These are phyloP conservation scores for Chaetomium tenue DNA, from an alignment of 495 filamentous ascomycete species.

Conservation along the genomic window DNA sequence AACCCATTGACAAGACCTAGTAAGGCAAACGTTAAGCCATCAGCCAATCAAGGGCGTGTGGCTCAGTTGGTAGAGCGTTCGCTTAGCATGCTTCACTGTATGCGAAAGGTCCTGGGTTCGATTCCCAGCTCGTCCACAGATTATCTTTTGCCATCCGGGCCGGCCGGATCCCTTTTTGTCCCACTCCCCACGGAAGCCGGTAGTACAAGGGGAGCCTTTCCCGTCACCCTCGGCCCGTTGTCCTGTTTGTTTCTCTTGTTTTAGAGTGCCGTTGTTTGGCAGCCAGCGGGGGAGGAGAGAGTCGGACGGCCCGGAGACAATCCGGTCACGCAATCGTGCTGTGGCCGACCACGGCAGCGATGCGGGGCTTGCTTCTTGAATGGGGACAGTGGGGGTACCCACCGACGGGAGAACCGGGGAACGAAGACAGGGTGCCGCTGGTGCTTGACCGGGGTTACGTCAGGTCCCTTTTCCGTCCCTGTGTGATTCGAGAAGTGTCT, in stretches of 20 bases:
- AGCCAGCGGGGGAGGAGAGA: not conserved
- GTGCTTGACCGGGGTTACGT: constrained; percentile 9
- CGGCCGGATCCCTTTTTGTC: not conserved
- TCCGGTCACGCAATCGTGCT: constrained; percentile 18
- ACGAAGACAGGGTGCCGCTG: not conserved
- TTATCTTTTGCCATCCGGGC: not conserved
- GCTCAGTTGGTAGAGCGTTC: constrained; percentile 32
- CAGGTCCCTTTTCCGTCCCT: not conserved
- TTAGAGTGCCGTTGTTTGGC: too few species aligned
- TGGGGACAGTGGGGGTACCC: constrained; percentile 14
- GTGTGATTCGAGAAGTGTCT: constrained; percentile 11
- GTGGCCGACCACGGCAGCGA: constrained; percentile 15
- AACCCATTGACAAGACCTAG: not conserved
- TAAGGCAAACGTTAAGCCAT: not conserved
- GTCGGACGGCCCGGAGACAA: not conserved
- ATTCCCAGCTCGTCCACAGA: constrained; percentile 29
- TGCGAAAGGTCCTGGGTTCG: constrained; percentile 32
- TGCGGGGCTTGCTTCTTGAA: not conserved
- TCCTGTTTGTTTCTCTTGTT: too few species aligned
- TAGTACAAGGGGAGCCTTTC: too few species aligned
- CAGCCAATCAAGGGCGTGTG: constrained; percentile 23
- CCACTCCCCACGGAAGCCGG: too few species aligned
- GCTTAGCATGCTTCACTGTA: constrained; percentile 23
- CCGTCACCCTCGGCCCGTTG: too few species aligned
- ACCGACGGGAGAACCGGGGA: constrained; percentile 1